Base-by-base conservation (phyloP, 1,284 basidiomycete species). In the Ustilago trichophora region DNA sequence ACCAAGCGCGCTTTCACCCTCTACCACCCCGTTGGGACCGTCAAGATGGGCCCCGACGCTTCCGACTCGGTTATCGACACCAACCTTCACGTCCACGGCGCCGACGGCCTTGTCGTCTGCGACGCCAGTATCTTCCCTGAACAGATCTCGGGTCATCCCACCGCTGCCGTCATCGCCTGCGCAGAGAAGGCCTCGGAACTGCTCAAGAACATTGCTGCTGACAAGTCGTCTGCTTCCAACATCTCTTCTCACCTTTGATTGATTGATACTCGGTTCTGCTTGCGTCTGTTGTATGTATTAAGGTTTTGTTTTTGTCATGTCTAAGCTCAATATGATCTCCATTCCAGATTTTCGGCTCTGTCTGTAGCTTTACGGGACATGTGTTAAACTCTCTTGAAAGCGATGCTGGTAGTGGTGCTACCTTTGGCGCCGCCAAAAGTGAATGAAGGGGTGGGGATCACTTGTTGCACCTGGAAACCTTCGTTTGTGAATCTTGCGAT, bases 11-110 rank as follows among this genome's bases (percentile, higher is more conserved):
- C 85, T 3, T 85, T 88, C 69, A 89, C 88, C 6, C 75, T 90
- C 31, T 88, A 85, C 68, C 87, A 88, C 69, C 87, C 87, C 0
- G 77, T 85, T 19, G 84, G 85, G 37, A 87, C 86, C 22, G 51
- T 55, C 42, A 66, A 67, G 57, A 68, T 66, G 63, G 56, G 55
- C 6, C 58, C 64, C 5, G 46, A 49, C 33, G 51, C 51, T 0
- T 16, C 18, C 9, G 60, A 72, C 15, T 46, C 57, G n/a, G 69
- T 70, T 21, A 56, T 76, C 21, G 73, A 75, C 22, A 57, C 52
- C n/a, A 32, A 51, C 11, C 33, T 76, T 31, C 60, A 62, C 32
- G 62, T 76, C 3, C 54, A 71, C 11, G 72, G 72, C 15, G 58
- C 44, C 3, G 57, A 70, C 15, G 67, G 73, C 3, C 40, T 76